Percentiles rank a stretch among this genome's conserved stretches.
Evolutionary conservation across 441 rosid genomes (phyloP).

Genomic region (Hura crepitans): DNA sequence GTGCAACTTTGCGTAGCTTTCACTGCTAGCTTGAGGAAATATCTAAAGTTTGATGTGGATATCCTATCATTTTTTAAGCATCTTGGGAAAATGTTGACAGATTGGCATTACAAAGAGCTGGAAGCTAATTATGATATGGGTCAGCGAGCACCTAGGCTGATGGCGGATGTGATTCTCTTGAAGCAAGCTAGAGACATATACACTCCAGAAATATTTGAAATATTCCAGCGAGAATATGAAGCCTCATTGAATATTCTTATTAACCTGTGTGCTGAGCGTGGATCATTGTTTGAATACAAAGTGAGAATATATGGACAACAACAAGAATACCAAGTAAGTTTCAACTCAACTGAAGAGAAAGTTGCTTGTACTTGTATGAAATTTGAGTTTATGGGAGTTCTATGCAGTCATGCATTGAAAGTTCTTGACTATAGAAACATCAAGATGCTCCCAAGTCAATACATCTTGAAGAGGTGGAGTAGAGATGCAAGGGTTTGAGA

Average conservation of each 20-base stretch:
- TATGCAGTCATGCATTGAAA: constrained; percentile 28
- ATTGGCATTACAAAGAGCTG: constrained; percentile 31
- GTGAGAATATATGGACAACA: constrained; percentile 25
- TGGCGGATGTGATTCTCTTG: constrained; percentile 29
- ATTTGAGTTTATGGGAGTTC: constrained; percentile 32
- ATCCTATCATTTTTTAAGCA: constrained; percentile 26
- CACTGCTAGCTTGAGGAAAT: constrained; percentile 24
- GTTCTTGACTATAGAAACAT: constrained; percentile 29
- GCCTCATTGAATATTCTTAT: constrained; percentile 27
- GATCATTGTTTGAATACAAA: constrained; percentile 19
- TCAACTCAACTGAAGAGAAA: constrained; percentile 19
- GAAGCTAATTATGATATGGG: constrained; percentile 32
- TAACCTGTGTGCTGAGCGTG: constrained; percentile 25
- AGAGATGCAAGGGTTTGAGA: constrained; percentile 29
- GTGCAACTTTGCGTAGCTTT: constrained; percentile 20
- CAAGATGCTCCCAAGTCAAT: constrained; percentile 27
- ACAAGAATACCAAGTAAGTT: constrained; percentile 19
- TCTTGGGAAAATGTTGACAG: constrained; percentile 24
- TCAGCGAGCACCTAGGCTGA: constrained; percentile 25
- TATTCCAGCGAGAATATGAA: constrained; percentile 31
- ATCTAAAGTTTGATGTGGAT: constrained; percentile 24
- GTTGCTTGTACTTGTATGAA: constrained; percentile 27
- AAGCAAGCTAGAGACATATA: constrained; percentile 24
- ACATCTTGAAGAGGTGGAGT: constrained; percentile 29
- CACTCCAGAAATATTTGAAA: constrained; percentile 30